These are phyloP conservation scores for Colletotrichum camelliae DNA, from an alignment of 2,329 filamentous ascomycete species.

Conservation along the genomic window DNA sequence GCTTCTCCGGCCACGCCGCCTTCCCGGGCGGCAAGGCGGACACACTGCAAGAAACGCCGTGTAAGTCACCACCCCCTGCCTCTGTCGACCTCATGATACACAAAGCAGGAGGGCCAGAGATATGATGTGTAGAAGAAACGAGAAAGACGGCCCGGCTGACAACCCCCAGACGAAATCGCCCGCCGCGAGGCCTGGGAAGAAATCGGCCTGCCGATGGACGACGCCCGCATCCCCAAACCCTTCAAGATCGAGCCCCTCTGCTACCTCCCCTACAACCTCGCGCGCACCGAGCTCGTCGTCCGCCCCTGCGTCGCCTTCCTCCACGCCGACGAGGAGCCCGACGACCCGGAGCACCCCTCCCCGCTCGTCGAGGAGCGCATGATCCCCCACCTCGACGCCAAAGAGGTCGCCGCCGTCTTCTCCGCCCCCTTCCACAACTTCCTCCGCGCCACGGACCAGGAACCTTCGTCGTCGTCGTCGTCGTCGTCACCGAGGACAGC, in stretches of 20 bases:
- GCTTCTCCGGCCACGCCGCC: conserved; percentile 84
- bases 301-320: conserved; percentile 81
- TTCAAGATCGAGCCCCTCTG: conserved; percentile 90
- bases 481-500: accelerated
- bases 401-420: conserved; percentile 94
- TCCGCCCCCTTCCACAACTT: conserved; percentile 89
- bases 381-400: conserved; percentile 82
- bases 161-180: conserved; percentile 72
- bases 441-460: conserved; percentile 65
- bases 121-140: background rate
- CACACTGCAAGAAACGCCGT: conserved; percentile 61
- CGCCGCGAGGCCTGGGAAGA: conserved; percentile 92
- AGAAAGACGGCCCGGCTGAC: too few relatives aligned
- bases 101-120: background rate
- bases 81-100: background rate
- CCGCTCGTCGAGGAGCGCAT: conserved; percentile 69
- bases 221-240: conserved; percentile 71
- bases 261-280: conserved; percentile 78
- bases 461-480: conserved; percentile 9
- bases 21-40: conserved; percentile 82
- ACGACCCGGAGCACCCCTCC: conserved; percentile 24
- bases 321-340: conserved; percentile 59
- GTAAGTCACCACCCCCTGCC: conserved; percentile 40
- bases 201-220: conserved; percentile 82
- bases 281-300: conserved; percentile 75